Percentiles rank a stretch among this genome's conserved stretches.
These are phyloP conservation scores for Aspergillus sp. DNA, from an alignment of 2,329 filamentous ascomycete genomes.

Conservation along the genomic window DNA sequence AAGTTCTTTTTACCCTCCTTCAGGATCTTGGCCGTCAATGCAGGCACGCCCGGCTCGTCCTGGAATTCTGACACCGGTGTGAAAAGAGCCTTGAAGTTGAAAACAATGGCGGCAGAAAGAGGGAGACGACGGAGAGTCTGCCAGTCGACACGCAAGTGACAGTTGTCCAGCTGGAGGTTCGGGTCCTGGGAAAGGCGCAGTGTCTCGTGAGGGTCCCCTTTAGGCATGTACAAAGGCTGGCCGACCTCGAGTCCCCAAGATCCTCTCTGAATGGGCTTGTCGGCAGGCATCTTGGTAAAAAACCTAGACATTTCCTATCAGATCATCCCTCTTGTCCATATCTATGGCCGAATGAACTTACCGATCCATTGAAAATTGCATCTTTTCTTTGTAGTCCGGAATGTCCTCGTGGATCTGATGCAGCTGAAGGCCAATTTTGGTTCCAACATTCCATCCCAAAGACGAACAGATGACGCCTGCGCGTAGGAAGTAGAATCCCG, in stretches of 20 bases:
- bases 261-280: conserved; percentile 76
- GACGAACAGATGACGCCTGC: conserved; percentile 77
- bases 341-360: conserved; percentile 40
- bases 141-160: conserved; percentile 80
- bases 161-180: conserved; percentile 58
- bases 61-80: conserved; percentile 70
- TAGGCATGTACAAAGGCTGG: conserved; percentile 72
- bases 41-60: conserved; percentile 72
- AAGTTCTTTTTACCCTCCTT: conserved; percentile 68
- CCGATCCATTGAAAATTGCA: conserved; percentile 85
- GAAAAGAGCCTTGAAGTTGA: conserved; percentile 88
- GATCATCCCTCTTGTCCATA: not conserved
- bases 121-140: conserved; percentile 80
- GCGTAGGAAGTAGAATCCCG: conserved; percentile 72
- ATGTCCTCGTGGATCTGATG: conserved; percentile 72
- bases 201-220: conserved; percentile 64
- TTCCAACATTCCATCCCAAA: conserved; percentile 74
- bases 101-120: conserved; percentile 72
- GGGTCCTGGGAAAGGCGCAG: conserved; percentile 61
- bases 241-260: conserved; percentile 82
- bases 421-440: conserved; percentile 71
- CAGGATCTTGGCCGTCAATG: conserved; percentile 67
- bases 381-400: conserved; percentile 83
- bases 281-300: conserved; percentile 74
- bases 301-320: conserved; percentile 53